Evolutionary conservation across 148 eudicot genomes (phyloP), one percentile per base, ranked within the genome.

Genomic region (Oxyria digyna): DNA sequence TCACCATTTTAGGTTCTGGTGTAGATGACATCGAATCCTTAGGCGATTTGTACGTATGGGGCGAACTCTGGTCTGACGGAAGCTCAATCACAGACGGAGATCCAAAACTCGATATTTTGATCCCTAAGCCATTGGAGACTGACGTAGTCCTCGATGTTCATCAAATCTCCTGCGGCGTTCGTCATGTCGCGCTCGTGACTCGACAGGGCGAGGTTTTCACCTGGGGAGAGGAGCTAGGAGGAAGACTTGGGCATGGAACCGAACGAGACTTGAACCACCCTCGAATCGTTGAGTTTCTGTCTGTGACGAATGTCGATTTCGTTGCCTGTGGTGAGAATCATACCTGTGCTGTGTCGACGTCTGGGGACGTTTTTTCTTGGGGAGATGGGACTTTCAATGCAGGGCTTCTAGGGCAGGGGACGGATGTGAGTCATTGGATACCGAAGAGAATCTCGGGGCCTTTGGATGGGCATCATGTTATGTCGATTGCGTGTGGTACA

Each of bases 141-240:
- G 85, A 81, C 68, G 89, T 89, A n/a, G 93, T 89, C 69, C 81
- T 92, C 4, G 93, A 92, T 69, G 97, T 92, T 59, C 96, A 82
- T 69, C 85, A 89, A 72, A 82, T 92, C 41, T 82, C 91, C 40
- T 87, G 96, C 78, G 96, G 97, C 12, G 84, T 82, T 10, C 79
- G 87, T 3, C 96, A 92, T 72, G 74, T 85, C 67, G 85, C 85
- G 29, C 91, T 92, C 12, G 96, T 89, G 20, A 89, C 97, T 5
- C 81, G 85, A 73, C 97, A 92, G 73, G 96, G 96, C 15, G 96
- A 92, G 75, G 86, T 89, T 63, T 92, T 89, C 81, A 87, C 87
- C 6, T 92, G 97, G 96, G 97, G 97, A 12, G 96, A 89, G 77
- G 97, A 89, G 68, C 82, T 77, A 8, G 93, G 96, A 3, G 97